Evolutionary conservation across 495 filamentous ascomycete genomes (phyloP).

Genomic region (Hapsidospora chrysogenum): DNA sequence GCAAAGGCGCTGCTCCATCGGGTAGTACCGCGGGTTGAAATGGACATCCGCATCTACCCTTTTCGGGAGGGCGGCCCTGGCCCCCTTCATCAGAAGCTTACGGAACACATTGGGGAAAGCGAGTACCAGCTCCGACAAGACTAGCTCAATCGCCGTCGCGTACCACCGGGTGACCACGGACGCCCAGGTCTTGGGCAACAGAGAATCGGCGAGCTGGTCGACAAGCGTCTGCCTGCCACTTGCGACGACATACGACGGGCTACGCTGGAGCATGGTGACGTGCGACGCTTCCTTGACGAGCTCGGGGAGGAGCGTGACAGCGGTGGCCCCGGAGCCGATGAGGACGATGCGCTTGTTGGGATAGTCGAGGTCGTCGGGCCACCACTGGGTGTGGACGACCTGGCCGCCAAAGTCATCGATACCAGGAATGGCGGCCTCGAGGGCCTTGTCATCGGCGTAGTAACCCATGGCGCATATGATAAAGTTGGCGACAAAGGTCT

Average conservation of each 20-base stretch:
- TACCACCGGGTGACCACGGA: conserved; percentile 18
- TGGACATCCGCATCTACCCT: conserved; percentile 42
- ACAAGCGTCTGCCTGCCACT: conserved; percentile 21
- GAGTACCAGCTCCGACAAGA: conserved; percentile 11
- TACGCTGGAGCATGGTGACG: conserved; percentile 43
- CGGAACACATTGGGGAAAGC: conserved; percentile 35
- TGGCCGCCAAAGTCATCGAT: conserved; percentile 38
- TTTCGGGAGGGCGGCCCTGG: conserved; percentile 33
- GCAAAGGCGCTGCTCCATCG: conserved; percentile 62
- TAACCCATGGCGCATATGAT: conserved; percentile 50
- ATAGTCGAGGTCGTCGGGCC: conserved; percentile 35
- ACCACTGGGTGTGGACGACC: conserved; percentile 46
- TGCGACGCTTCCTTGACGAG: conserved; percentile 28
- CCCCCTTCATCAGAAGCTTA: conserved; percentile 23
- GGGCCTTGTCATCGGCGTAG: conserved; percentile 44
- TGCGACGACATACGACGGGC: conserved; percentile 39
- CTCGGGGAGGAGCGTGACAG: conserved; percentile 35
- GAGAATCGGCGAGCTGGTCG: conserved; percentile 10
- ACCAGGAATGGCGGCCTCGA: conserved; percentile 39
- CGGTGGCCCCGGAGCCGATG: conserved; percentile 41
- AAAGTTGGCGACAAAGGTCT: conserved; percentile 33
- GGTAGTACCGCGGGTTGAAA: conserved; percentile 55
- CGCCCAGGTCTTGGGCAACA: conserved; percentile 22
- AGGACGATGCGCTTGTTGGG: conserved; percentile 32
- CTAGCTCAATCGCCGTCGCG: conserved; percentile 11